These are phyloP conservation scores for Zygoascus flipseniorum DNA, from an alignment of 805 yeast species.

Conservation along the genomic window DNA sequence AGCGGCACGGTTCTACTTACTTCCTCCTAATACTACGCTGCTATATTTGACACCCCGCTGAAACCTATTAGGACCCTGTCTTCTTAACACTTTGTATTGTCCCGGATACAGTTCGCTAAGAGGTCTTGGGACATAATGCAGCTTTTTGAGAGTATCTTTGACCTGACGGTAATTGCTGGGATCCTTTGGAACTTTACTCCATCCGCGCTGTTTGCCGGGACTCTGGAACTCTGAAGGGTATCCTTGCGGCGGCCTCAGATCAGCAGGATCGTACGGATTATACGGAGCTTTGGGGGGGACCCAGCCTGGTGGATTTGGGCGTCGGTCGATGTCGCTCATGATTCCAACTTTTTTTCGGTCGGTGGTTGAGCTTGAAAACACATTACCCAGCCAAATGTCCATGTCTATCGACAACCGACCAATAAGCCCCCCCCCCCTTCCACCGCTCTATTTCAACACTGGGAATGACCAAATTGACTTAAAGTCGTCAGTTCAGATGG, in stretches of 20 bases:
- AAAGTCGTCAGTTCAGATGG: too few relatives aligned
- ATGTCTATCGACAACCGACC: too few relatives aligned
- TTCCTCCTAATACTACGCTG: slow-evolving; percentile 1
- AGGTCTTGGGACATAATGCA: slow-evolving; percentile 75
- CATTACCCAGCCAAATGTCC: too few relatives aligned
- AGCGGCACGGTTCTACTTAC: slow-evolving; percentile 1
- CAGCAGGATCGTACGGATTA: slow-evolving; percentile 76
- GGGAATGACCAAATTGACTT: too few relatives aligned
- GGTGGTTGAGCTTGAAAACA: too few relatives aligned
- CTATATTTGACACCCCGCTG: slow-evolving; percentile 53
- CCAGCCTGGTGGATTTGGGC: slow-evolving; percentile 21
- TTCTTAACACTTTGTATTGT: slow-evolving; percentile 60
- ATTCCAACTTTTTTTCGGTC: too few relatives aligned
- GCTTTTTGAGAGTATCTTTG: slow-evolving; percentile 61
- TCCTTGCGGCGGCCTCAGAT: slow-evolving; percentile 71
- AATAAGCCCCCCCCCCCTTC: too few relatives aligned
- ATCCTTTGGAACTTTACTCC: slow-evolving; percentile 52
- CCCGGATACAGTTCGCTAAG: slow-evolving; percentile 68
- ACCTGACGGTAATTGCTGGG: slow-evolving; percentile 61
- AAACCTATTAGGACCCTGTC: slow-evolving; percentile 48
- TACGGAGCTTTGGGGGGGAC: slow-evolving; percentile 71
- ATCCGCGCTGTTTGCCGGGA: slow-evolving; percentile 52
- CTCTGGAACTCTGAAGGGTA: slow-evolving; percentile 73
- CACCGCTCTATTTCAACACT: too few relatives aligned
- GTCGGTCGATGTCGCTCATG: slow-evolving; percentile 10